A percentile compares a stretch with the other conserved stretches of the same genome.
These are phyloP conservation scores for Haematococcus lacustris DNA, from an alignment of 139 green algal genomes.

Conservation along the genomic window DNA sequence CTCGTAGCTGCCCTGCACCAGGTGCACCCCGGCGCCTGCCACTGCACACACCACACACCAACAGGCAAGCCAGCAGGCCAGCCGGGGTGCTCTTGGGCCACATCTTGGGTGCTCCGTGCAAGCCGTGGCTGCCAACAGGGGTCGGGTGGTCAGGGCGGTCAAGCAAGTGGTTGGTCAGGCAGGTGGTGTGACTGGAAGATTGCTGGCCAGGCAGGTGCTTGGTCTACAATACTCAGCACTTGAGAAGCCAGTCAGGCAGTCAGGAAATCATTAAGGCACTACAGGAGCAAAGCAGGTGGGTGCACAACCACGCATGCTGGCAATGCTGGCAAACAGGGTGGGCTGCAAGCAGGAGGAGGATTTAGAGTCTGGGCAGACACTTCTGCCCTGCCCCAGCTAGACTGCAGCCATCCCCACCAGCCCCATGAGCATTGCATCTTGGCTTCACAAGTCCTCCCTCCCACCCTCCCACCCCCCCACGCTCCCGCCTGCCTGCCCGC, in stretches of 20 bases:
- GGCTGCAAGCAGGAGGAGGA: too few species aligned
- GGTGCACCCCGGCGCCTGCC: slow-evolving; percentile 36
- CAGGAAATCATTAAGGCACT: too few species aligned
- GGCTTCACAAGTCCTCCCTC: neutral
- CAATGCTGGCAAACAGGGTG: too few species aligned
- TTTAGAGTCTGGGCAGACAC: neutral
- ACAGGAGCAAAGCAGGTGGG: too few species aligned
- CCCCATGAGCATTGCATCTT: neutral
- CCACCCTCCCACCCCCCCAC: neutral
- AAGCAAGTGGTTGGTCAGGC: neutral
- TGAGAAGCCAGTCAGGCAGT: too few species aligned
- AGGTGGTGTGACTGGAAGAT: neutral
- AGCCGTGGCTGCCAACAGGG: too few species aligned
- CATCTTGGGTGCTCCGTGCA: neutral
- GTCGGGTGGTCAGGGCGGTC: neutral
- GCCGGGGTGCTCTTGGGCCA: neutral
- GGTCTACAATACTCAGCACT: neutral
- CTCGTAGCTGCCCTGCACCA: slow-evolving; percentile 80
- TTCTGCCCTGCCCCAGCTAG: neutral
- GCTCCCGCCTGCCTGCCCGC: too few species aligned
- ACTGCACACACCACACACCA: slow-evolving; percentile 23
- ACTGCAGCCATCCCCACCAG: neutral
- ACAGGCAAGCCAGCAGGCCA: neutral
- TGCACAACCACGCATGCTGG: too few species aligned
- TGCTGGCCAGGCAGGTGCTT: neutral